These are phyloP conservation scores for Nitzschia sp. DNA, from an alignment of 108 stramenopile genomes.

Conservation along the genomic window DNA sequence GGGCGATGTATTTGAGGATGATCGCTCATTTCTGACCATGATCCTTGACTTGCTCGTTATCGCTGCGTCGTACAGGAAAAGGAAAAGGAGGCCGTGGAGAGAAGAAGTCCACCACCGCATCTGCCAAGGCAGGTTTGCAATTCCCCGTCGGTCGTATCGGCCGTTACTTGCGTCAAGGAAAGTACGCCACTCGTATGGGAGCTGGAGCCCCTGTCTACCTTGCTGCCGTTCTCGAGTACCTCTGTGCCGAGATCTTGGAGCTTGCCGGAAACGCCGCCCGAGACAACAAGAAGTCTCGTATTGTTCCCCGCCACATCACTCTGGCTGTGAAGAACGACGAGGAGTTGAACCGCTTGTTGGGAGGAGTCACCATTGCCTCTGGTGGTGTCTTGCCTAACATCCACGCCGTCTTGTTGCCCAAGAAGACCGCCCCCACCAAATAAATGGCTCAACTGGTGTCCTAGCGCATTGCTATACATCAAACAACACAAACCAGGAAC, in stretches of 20 bases:
- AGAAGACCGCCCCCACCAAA: constrained; percentile 68
- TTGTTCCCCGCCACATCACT: constrained; percentile 94
- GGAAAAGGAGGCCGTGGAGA: constrained; percentile 83
- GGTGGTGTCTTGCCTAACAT: constrained; percentile 98
- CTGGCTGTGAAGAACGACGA: constrained; percentile 94
- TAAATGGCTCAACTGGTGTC: no score
- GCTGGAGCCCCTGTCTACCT: constrained; percentile 98
- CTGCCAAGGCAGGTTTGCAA: constrained; percentile 96
- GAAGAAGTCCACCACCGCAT: constrained; percentile 79
- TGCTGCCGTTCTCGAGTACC: constrained; percentile 95
- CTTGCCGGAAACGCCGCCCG: constrained; percentile 95
- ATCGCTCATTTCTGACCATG: constrained; percentile 6
- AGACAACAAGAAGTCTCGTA: constrained; percentile 97
- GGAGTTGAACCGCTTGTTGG: constrained; percentile 93
- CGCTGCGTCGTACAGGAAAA: constrained; percentile 40
- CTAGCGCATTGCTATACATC: no score
- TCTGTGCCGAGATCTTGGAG: constrained; percentile 95
- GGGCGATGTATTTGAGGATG: not conserved
- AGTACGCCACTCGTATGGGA: constrained; percentile 93
- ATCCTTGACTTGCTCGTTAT: not conserved
- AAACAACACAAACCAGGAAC: constrained; percentile 25
- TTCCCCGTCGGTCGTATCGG: constrained; percentile 96
- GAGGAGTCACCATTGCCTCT: constrained; percentile 92
- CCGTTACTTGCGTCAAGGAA: constrained; percentile 94
- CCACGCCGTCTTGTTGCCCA: constrained; percentile 94